Evolutionary conservation across 768 basidiomycete genomes (phyloP), one percentile per base, ranked within the genome.

Genomic region (Hericium erinaceus): DNA sequence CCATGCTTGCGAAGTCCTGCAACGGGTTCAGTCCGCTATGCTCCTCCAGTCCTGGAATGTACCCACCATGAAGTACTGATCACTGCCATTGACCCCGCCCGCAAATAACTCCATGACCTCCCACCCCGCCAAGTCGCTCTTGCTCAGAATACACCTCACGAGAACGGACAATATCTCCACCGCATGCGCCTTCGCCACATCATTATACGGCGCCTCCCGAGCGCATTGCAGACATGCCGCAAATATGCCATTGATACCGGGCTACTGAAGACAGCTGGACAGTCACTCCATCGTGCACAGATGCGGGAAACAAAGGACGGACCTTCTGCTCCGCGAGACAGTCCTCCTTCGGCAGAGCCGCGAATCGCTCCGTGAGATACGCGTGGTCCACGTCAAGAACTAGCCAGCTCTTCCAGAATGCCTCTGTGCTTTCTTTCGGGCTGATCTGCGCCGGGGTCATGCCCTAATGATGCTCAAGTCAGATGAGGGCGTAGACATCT

Each of bases 61-160:
- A 74, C 64, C 54, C 52, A 75, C 84, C 70, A 75, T 80, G 67
- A 88, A 87, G 11, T 81, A 72, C 16, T 58, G 61, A 65, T 87
- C 85, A 54, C 83, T 84, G 54, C 78, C 72, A 11, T 68, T 72
- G 4, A 84, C 81, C 46, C 79, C 80, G 13, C 83, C 82, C 2
- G 83, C 83, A 48, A 87, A 76, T 22, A 85, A 66, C 41, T 86
- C 80, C 85, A 88, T 88, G 7, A 82, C 76, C 64, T 88, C 86
- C 83, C 82, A 87, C 33, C 87, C 86, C 3, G 80, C 75, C 1
- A 81, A 66, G 55, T 79, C 62, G 18, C 4, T 78, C 69, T 87
- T 87, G 39, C 71, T 72, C 54, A 87, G 70, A 16, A 84, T 65
- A 55, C 72, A 72, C 10, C 77, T 75, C 20, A 79, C 64, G 3